phyloP scores from a whole-genome alignment of 1,284 basidiomycete genomes.

The Cutaneotrichosporon cyanovorans region DNA sequence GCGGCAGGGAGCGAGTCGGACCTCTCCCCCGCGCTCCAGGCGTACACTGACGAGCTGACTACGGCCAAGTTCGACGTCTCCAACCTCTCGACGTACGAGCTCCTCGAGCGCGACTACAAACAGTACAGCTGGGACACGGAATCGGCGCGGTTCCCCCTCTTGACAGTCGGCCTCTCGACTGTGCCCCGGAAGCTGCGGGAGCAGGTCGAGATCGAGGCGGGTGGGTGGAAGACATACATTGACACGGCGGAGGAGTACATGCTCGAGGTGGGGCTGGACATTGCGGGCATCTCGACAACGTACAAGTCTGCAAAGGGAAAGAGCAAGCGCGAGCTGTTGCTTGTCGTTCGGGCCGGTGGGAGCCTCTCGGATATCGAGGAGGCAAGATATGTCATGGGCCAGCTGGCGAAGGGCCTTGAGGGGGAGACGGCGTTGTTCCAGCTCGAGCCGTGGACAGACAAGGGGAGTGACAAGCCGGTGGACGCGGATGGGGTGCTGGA shows the following conservation, averaged over 20 bases:
- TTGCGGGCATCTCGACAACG: slow-evolving; percentile 70
- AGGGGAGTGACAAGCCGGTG: slow-evolving; percentile 9
- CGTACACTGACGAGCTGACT: slow-evolving; percentile 52
- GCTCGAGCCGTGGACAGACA: slow-evolving; percentile 47
- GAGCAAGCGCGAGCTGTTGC: slow-evolving; percentile 60
- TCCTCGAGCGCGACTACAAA: slow-evolving; percentile 88
- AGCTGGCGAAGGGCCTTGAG: slow-evolving; percentile 52
- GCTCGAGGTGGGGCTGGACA: slow-evolving; percentile 55
- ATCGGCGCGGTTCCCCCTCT: slow-evolving; percentile 27
- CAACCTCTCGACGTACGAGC: slow-evolving; percentile 62
- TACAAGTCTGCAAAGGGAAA: slow-evolving; percentile 54
- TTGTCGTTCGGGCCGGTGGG: slow-evolving; percentile 50
- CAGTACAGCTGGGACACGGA: slow-evolving; percentile 57
- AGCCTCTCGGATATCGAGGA: slow-evolving; percentile 14
- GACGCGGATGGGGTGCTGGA: slow-evolving; percentile 18
- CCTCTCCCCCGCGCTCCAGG: slow-evolving; percentile 25
- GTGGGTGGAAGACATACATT: slow-evolving; percentile 48
- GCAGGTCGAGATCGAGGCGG: slow-evolving; percentile 49
- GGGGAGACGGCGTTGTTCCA: slow-evolving; percentile 49
- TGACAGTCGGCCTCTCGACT: slow-evolving; percentile 62
- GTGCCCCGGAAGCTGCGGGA: slow-evolving; percentile 61
- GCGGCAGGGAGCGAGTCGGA: not conserved
- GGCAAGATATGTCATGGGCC: slow-evolving; percentile 27
- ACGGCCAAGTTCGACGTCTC: slow-evolving; percentile 63
- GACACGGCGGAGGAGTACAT: slow-evolving; percentile 57